These are phyloP conservation scores for Macrolepiota albuminosa DNA, from an alignment of 768 basidiomycete genomes.

Conservation along the genomic window DNA sequence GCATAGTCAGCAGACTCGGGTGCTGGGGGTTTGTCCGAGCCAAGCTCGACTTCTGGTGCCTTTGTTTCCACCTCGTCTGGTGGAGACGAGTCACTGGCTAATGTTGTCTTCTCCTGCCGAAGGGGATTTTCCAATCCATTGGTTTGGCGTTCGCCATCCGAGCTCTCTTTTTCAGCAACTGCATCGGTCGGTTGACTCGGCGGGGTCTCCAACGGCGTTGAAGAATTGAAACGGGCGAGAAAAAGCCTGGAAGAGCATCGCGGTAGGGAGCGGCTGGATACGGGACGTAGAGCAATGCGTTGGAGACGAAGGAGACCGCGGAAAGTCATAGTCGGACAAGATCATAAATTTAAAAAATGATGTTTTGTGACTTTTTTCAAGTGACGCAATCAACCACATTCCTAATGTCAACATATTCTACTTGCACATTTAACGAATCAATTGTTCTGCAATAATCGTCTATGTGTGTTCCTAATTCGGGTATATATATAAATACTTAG, in stretches of 20 bases:
- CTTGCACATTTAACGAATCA: too few relatives aligned
- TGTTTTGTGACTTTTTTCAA: neutral
- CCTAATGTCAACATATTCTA: too few relatives aligned
- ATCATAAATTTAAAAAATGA: neutral
- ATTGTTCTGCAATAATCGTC: too few relatives aligned
- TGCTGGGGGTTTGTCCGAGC: neutral
- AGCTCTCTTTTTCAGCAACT: neutral
- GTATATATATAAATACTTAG: constrained; percentile 4
- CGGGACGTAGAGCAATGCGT: neutral
- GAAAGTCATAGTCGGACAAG: neutral
- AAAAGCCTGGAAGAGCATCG: neutral
- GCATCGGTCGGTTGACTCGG: neutral
- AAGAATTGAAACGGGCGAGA: neutral
- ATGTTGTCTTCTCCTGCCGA: too few relatives aligned
- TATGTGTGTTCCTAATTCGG: neutral
- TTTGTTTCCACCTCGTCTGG: neutral
- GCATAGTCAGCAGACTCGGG: neutral
- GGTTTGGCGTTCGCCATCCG: neutral
- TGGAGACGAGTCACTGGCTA: too few relatives aligned
- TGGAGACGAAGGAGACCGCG: neutral
- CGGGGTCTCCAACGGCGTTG: neutral
- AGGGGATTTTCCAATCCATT: too few relatives aligned
- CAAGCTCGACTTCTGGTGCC: neutral
- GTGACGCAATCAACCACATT: neutral
- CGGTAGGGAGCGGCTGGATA: neutral